Percentiles rank a stretch among this genome's conserved stretches.
phyloP scores from a whole-genome alignment of 225 moss, liverwort and hornwort species.

The Asterella californica region DNA sequence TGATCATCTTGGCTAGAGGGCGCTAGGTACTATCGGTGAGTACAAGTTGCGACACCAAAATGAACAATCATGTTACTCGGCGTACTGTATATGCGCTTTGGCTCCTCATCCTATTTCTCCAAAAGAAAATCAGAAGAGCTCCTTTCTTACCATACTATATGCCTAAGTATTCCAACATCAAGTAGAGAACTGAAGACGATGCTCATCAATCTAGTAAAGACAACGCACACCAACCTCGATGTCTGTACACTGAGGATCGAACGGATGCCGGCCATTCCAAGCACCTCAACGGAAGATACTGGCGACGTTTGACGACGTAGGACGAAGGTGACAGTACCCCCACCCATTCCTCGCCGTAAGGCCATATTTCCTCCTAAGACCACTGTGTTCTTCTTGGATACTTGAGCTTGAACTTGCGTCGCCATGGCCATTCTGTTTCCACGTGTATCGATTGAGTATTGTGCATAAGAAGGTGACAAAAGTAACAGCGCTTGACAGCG shows the following conservation, averaged over 20 bases:
- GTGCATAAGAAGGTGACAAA: too few species aligned
- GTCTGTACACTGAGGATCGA: constrained; percentile 85
- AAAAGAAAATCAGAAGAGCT: too few species aligned
- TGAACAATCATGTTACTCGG: too few species aligned
- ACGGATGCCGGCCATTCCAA: constrained; percentile 86
- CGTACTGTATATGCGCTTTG: too few species aligned
- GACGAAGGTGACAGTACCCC: constrained; percentile 77
- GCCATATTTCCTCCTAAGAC: constrained; percentile 98
- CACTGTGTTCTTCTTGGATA: constrained; percentile 81
- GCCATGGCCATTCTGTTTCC: constrained; percentile 88
- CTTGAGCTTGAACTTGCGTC: constrained; percentile 91
- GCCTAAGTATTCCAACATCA: too few species aligned
- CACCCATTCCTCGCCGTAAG: constrained; percentile 86
- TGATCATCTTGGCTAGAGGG: too few species aligned
- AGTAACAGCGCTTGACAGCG: too few species aligned
- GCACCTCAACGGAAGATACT: constrained; percentile 68
- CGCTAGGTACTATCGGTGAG: too few species aligned
- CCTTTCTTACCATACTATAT: too few species aligned
- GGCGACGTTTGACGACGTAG: constrained; percentile 83
- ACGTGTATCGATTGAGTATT: background rate
- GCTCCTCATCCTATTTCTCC: too few species aligned
- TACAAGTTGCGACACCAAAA: too few species aligned
- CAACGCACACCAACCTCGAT: constrained; percentile 54
- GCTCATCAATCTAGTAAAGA: background rate
- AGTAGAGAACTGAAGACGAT: background rate